Conservation (phyloP, 345 rosid species). For the Arabis hirsuta region DNA sequence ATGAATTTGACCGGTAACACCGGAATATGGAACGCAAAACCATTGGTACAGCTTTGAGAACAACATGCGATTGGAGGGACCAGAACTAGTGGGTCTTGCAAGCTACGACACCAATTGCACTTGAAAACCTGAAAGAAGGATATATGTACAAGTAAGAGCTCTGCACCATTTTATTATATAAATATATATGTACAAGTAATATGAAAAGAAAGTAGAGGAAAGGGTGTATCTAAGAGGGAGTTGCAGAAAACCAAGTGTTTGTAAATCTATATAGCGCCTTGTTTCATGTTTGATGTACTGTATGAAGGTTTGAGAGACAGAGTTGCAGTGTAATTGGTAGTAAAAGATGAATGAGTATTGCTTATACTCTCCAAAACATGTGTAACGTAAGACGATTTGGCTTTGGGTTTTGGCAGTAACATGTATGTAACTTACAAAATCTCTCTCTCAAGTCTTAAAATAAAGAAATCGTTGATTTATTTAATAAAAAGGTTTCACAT, state of each 20-base stretch:
- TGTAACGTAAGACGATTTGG: not conserved
- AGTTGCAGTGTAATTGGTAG: not conserved
- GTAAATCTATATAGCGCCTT: slow-evolving; percentile 18
- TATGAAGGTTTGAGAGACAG: slow-evolving; percentile 5
- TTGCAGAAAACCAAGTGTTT: slow-evolving; percentile 1
- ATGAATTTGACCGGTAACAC: not conserved
- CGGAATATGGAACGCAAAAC: not conserved
- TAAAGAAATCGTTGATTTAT: no score
- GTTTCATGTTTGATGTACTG: no score
- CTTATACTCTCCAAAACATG: not conserved
- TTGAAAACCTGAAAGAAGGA: slow-evolving; percentile 36
- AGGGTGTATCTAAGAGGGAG: not conserved
- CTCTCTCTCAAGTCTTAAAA: no score
- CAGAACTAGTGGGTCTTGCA: slow-evolving; percentile 78
- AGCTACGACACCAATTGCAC: slow-evolving; percentile 78
- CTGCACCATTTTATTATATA: not conserved
- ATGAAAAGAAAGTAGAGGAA: not conserved
- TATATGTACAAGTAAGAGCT: no score
- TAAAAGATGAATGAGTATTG: slow-evolving; percentile 5
- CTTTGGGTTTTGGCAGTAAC: not conserved
- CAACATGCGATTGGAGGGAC: slow-evolving; percentile 81
- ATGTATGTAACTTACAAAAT: not conserved
- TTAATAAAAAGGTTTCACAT: no score
- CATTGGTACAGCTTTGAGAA: slow-evolving; percentile 67
- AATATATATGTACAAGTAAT: not conserved